Base-by-base conservation (phyloP, 768 basidiomycete species). In the Neoboletus brunneissimus region DNA sequence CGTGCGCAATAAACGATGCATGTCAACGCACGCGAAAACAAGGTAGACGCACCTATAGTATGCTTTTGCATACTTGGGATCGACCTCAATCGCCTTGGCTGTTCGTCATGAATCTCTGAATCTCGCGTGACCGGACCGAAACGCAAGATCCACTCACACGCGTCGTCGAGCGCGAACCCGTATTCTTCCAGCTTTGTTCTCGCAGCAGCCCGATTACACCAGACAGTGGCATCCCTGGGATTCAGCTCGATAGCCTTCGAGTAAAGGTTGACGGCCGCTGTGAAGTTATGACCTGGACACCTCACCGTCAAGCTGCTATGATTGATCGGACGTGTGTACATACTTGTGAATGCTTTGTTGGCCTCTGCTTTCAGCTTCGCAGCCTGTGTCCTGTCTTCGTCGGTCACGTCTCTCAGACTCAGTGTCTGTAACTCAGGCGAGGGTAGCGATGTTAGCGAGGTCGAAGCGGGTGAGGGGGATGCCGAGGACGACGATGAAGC, bases 101-200 rank as follows among this genome's bases (percentile, higher is more conserved):
- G 63, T 31, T 53, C 23, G 35, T 32, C 48, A 44, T 69, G 41
- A 64, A 40, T 53, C 47, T 67, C 59, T 69, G 41, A 64, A 40
- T 53, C 47, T 67, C 59, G 61, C 40, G 53, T 56, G 51, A 60
- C 55, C 35, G 18, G 27, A 54, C 27, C 18, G 20, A 40, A 55
- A 44, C 37, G 51, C 47, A 42, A 41, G 7, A 47, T 51, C 40
- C 38, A 81, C 88, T 70, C 66, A 94, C 94, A 84, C 41, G 93
- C 85, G 76, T 98, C 96, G 29, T 77, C 76, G 27, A 96, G 81
- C 16, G 94, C 97, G 67, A 94, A 94, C 4, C 97, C 97, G 65
- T 89, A 88, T 74, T 99, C 87, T 71, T 99, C 90, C 53, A 98
- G 73, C 75, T 91, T 97, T 73, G 95, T 92, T 49, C 96, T 83